Percentiles rank a stretch among this genome's conserved stretches.
Evolutionary conservation across 2,329 filamentous ascomycete genomes (phyloP).

Genomic region (Raffaelea albimanens): DNA sequence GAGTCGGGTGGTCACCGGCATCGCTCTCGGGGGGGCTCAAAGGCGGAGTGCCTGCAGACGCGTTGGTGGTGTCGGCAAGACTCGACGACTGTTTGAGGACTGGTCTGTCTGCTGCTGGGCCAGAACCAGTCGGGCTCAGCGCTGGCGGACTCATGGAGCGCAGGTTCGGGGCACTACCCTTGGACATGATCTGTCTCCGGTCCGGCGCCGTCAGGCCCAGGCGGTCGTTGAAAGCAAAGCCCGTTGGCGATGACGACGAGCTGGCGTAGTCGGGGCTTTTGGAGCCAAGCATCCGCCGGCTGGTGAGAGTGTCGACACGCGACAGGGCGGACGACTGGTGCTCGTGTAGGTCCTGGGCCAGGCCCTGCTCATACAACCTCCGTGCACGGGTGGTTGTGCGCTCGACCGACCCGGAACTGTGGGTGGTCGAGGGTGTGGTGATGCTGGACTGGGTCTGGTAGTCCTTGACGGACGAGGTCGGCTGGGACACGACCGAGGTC

Average conservation of each 20-base stretch:
- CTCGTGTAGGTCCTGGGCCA: conserved; percentile 71
- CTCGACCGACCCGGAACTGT: conserved; percentile 36
- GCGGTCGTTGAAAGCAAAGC: conserved; percentile 33
- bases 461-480: conserved; percentile 39
- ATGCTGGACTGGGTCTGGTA: conserved; percentile 13
- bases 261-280: conserved; percentile 38
- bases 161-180: conserved; percentile 61
- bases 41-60: conserved; percentile 35
- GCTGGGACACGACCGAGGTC: conserved; percentile 77
- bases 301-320: conserved; percentile 70
- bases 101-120: conserved; percentile 21
- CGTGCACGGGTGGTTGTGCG: conserved; percentile 60
- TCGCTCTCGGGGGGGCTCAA: conserved; percentile 66
- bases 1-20: conserved; percentile 50
- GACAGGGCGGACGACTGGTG: conserved; percentile 68
- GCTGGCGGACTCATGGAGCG: conserved; percentile 43
- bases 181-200: conserved; percentile 33
- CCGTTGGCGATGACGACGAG: conserved; percentile 36
- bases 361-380: conserved; percentile 72
- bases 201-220: conserved; percentile 15
- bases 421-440: background rate
- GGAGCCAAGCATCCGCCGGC: conserved; percentile 44
- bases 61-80: conserved; percentile 26
- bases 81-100: conserved; percentile 15
- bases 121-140: conserved; percentile 22